Evolutionary conservation across 1,284 basidiomycete species (phyloP), one percentile per base, ranked within the genome.

Genomic region (Ustilago xerochloae): DNA sequence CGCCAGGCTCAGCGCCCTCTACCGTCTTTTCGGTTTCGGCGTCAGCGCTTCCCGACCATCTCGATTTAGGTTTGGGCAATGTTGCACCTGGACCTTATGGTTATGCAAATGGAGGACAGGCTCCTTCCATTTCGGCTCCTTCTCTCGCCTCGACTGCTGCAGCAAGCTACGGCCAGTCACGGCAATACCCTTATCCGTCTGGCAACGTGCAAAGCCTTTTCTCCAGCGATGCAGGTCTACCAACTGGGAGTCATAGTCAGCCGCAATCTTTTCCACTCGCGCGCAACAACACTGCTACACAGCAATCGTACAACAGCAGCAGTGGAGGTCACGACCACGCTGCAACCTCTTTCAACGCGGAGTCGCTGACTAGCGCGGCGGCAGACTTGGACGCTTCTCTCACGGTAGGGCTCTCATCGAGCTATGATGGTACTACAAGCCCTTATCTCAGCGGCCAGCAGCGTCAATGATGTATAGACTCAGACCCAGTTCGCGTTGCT

Each of bases 301-400:
- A 45, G 41, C 61, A 50, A 13, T 26, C 51, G 20, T 54, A 54
- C 36, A 29, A 30, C 45, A 41, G n/a, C 51, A 20, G n/a, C 46
- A 39, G 8, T 6, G 6, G 9, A 18, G 5, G 15, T n/a, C 29
- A 18, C 46, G n/a, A 13, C 26, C n/a, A 29, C 46, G 26, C 9
- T 47, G 10, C 28, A 18, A 22, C 15, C n/a, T 22, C 28, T 13
- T 43, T 41, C 13, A n/a, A 28, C 10, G 29, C 15, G 29, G n/a
- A 24, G 13, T 54, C 18, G 13, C 30, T n/a, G n/a, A 47, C 12
- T 29, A 20, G n/a, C n/a, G n/a, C 24, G 24, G 18, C 43, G 28
- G 18, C 35, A 1, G 56, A 30, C n/a, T 20, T 66, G 18, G 63
- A 66, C 24, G 63, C 63, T 6, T 66, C 57, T 35, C 43, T 66